Percentiles rank a stretch among this genome's conserved stretches.
Conservation (phyloP, 1,284 basidiomycete species). For the Coniophora puteana region DNA sequence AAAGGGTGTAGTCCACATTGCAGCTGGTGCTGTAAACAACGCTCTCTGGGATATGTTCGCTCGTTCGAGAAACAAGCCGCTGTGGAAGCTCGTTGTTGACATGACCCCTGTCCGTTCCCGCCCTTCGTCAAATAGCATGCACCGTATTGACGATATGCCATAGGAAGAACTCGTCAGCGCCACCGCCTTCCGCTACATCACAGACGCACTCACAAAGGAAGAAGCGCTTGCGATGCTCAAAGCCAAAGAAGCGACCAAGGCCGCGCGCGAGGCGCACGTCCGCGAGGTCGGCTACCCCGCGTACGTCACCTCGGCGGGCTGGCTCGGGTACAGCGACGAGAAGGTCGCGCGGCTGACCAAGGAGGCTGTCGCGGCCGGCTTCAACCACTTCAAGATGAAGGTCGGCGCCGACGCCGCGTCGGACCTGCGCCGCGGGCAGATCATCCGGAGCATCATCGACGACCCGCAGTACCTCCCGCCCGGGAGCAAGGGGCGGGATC, state of each 20-base stretch:
- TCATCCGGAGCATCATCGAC: conserved; percentile 94
- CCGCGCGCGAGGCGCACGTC: conserved; percentile 71
- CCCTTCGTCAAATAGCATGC: neutral
- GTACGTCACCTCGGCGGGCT: conserved; percentile 63
- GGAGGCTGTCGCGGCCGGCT: conserved; percentile 81
- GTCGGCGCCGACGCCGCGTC: conserved; percentile 82
- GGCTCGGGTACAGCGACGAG: conserved; percentile 79
- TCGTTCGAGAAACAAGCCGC: conserved; percentile 65
- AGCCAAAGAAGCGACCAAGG: conserved; percentile 11
- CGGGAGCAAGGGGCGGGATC: conserved; percentile 55
- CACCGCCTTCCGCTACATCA: conserved; percentile 84
- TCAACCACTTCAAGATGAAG: conserved; percentile 98
- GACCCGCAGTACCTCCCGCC: conserved; percentile 72
- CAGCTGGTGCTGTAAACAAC: conserved; percentile 72
- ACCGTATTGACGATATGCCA: conserved; percentile 1
- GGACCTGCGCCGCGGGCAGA: conserved; percentile 82
- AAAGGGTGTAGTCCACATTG: conserved; percentile 78
- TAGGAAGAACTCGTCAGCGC: conserved; percentile 80
- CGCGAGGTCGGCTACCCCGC: conserved; percentile 66
- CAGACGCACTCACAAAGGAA: conserved; percentile 79
- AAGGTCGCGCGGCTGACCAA: conserved; percentile 86
- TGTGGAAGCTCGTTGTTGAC: conserved; percentile 79
- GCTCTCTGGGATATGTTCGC: conserved; percentile 79
- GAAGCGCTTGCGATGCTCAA: conserved; percentile 5
- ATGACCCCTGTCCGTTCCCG: conserved; percentile 68